Percentiles rank a stretch among this genome's conserved stretches.
Conservation (phyloP, 352 stramenopile species). For the Pythium grandisporangium region DNA sequence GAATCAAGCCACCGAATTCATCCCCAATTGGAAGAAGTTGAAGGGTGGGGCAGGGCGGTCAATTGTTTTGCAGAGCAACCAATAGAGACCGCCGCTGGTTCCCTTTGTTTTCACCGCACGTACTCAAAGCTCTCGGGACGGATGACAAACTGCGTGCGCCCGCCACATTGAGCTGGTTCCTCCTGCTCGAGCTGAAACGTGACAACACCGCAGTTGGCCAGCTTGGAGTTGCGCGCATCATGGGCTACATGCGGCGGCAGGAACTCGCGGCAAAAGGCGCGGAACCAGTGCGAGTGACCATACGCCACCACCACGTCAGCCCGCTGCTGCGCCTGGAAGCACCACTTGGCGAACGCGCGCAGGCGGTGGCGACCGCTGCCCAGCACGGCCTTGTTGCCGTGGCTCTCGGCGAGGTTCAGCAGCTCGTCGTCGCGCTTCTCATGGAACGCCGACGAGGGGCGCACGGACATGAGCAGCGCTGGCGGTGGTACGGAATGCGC, state of each 20-base stretch:
- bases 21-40: too few species aligned
- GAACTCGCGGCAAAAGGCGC: conserved; percentile 75
- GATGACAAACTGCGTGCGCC: too few species aligned
- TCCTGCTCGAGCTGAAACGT: conserved; percentile 57
- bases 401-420: conserved; percentile 67
- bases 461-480: too few species aligned
- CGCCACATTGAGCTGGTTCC: too few species aligned
- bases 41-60: too few species aligned
- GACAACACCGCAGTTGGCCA: conserved; percentile 72
- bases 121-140: conserved; percentile 12
- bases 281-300: conserved; percentile 83
- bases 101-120: conserved; percentile 17
- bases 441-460: conserved; percentile 11
- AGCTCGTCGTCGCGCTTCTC: conserved; percentile 51
- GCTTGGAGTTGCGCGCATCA: conserved; percentile 46
- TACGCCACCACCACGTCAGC: conserved; percentile 68
- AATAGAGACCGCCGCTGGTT: too few species aligned
- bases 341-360: conserved; percentile 57
- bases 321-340: conserved; percentile 35
- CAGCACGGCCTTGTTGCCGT: conserved; percentile 74
- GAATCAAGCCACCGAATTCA: too few species aligned
- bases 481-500: conserved; percentile 27
- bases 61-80: too few species aligned
- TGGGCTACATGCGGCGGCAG: conserved; percentile 32
- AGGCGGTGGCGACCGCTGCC: conserved; percentile 51